Conservation (phyloP, 768 basidiomycete genomes). For the Hirschioporus abietinus region DNA sequence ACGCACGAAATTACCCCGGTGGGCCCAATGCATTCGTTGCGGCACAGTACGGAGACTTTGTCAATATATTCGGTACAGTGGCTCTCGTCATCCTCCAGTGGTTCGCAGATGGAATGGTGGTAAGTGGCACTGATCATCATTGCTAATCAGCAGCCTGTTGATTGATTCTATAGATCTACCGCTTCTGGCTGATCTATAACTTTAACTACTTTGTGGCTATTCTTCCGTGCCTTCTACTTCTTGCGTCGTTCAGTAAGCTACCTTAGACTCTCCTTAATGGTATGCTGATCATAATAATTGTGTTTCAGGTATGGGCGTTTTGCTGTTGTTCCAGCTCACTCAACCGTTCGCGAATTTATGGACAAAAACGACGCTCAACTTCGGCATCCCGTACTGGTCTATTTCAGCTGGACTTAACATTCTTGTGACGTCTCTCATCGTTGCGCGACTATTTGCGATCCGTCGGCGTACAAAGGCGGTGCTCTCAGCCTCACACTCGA, state of each 20-base stretch:
- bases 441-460: conserved; percentile 20
- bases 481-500: conserved; percentile 8
- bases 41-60: background rate
- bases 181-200: conserved; percentile 18
- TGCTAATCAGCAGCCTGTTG: background rate
- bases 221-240: conserved; percentile 13
- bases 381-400: conserved; percentile 20
- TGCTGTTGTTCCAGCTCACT: conserved; percentile 16
- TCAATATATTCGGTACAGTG: conserved; percentile 18
- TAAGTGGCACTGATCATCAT: background rate
- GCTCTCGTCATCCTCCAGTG: conserved; percentile 23
- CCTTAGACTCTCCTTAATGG: background rate
- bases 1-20: conserved; percentile 18
- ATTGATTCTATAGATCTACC: conserved; percentile 16
- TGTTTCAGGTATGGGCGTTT: conserved; percentile 11
- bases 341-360: conserved; percentile 14
- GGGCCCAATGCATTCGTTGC: conserved; percentile 16
- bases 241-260: conserved; percentile 14
- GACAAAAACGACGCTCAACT: conserved; percentile 12
- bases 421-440: conserved; percentile 19
- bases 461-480: conserved; percentile 16
- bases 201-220: conserved; percentile 12
- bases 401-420: conserved; percentile 19
- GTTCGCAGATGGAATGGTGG: conserved; percentile 12
- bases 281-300: background rate